Evolutionary conservation across 768 basidiomycete species (phyloP).

Genomic region (Pleurotus citrinopileatus): DNA sequence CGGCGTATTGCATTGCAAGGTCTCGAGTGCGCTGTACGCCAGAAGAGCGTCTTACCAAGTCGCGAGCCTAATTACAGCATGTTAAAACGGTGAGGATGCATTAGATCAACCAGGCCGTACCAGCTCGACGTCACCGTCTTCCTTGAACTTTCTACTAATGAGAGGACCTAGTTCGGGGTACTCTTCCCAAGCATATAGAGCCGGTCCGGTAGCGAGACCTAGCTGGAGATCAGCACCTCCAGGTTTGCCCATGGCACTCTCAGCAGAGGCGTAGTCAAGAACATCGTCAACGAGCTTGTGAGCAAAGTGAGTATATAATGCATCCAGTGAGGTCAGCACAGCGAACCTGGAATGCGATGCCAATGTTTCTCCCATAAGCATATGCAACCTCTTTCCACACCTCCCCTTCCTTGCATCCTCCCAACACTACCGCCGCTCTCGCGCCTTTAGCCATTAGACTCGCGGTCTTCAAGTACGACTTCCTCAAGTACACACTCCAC

Average conservation of each 20-base stretch:
- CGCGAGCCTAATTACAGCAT: conserved; percentile 48
- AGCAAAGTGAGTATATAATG: background rate
- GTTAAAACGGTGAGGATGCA: background rate
- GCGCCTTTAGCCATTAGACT: conserved; percentile 88
- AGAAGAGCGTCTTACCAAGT: conserved; percentile 64
- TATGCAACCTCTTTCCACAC: conserved; percentile 88
- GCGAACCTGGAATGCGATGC: conserved; percentile 50
- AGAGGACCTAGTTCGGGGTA: conserved; percentile 83
- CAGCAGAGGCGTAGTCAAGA: conserved; percentile 85
- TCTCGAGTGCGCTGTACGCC: conserved; percentile 77
- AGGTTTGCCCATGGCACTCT: conserved; percentile 83
- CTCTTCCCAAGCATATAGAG: conserved; percentile 93
- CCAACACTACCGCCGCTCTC: conserved; percentile 82
- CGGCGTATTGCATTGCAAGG: conserved; percentile 73
- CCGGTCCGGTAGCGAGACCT: conserved; percentile 90
- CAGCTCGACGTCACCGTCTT: conserved; percentile 75
- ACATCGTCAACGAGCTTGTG: conserved; percentile 91
- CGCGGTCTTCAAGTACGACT: conserved; percentile 82
- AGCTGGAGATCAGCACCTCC: conserved; percentile 81
- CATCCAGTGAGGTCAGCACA: background rate
- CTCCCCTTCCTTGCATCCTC: conserved; percentile 76
- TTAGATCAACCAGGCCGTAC: conserved; percentile 36
- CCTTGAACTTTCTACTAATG: conserved; percentile 75
- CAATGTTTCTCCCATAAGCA: conserved; percentile 85
- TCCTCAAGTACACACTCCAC: conserved; percentile 71